phyloP scores from a whole-genome alignment of 345 rosid species.

The Salix dunnii region DNA sequence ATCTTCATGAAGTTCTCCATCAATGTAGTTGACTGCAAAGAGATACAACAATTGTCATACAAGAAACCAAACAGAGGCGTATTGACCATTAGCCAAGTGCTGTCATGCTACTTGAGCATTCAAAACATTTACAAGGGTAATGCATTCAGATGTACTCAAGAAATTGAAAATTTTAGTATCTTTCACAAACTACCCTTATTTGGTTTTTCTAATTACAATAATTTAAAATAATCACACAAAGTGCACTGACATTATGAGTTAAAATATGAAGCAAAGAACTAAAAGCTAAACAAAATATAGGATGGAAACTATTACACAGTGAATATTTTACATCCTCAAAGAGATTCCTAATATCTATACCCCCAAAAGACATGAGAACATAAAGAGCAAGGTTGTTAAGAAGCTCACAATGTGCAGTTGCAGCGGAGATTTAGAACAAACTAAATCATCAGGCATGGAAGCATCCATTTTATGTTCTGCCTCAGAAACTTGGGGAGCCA shows the following conservation, averaged over 20 bases:
- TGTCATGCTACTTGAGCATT: too few relatives aligned
- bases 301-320: background rate
- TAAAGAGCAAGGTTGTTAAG: background rate
- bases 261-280: background rate
- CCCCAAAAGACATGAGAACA: background rate
- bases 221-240: too few relatives aligned
- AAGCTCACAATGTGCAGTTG: conserved; percentile 87
- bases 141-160: too few relatives aligned
- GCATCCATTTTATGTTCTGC: conserved; percentile 44
- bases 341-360: background rate
- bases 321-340: background rate
- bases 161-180: too few relatives aligned
- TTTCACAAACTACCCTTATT: too few relatives aligned
- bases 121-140: too few relatives aligned
- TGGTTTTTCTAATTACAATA: background rate
- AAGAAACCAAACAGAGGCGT: background rate
- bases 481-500: conserved; percentile 47
- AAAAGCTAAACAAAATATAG: background rate
- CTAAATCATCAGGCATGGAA: conserved; percentile 47
- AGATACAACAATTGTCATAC: conserved; percentile 14
- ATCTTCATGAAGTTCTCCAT: conserved; percentile 95
- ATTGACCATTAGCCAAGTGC: too few relatives aligned
- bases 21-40: conserved; percentile 76
- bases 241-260: background rate
- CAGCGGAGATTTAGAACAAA: conserved; percentile 66